Evolutionary conservation across 192 early-diverging fungal genomes (phyloP), one percentile per base, ranked within the genome.

Genomic region (Obelidium mucronatum): DNA sequence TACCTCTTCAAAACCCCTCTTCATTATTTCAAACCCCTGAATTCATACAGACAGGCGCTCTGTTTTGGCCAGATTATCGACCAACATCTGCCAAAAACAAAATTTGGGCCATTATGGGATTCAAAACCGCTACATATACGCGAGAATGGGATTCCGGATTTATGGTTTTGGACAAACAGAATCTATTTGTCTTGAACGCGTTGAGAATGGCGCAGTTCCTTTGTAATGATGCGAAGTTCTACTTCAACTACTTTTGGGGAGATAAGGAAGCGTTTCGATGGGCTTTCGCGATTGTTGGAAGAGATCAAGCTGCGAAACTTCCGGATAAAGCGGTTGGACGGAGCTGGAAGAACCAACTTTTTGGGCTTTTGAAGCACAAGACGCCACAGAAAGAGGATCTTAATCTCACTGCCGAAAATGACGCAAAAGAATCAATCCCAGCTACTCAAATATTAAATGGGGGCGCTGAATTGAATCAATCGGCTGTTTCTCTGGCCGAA

Each of bases 231-330:
- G 40, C 67, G 3, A 19, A 53, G 17, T 52, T 69, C 24, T 69
- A 53, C 54, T 69, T 69, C 31, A 22, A 44, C 44, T 30, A 30
- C 1, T 52, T 69, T 52, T 69, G 67, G 67, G 67, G 67, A 2
- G 67, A 69, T 33, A 69, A 69, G 51, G 67, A 69, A 33, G 67
- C 67, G 40, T 69, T 69, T 69, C 67, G 48, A 2, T 69, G 67
- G 67, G 67, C n/a, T 8, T 69, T 69, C 34, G 40, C 13, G 67
- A 26, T 69, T 65, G 34, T 65, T 65, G 63, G 30, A 11, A 65
- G 63, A 37, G 35, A 37, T 15, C 15, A 11, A 11, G 13, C 11
- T 15, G 33, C n/a, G n/a, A n/a, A n/a, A n/a, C n/a, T n/a, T n/a
- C n/a, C 13, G 17, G 63, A 17, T 28, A 11, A 31, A 8, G 63